Evolutionary conservation across 2,329 filamentous ascomycete species (phyloP).

Genomic region (Aspergillus phoenicis): DNA sequence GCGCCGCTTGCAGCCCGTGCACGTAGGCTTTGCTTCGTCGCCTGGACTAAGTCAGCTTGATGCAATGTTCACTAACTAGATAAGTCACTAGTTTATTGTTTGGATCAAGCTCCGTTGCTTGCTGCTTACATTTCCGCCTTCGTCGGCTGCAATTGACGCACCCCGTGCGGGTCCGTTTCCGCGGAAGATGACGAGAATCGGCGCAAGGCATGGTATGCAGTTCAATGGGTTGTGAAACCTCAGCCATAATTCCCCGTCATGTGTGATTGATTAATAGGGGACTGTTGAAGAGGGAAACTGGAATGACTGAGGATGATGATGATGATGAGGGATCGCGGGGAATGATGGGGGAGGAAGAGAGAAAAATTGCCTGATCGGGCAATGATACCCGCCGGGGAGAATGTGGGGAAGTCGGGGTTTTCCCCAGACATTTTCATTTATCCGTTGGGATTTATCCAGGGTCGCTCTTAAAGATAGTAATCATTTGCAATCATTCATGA

Average conservation of each 20-base stretch:
- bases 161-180: constrained; percentile 34
- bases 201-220: constrained; percentile 3
- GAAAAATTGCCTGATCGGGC: constrained; percentile 20
- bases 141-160: constrained; percentile 38
- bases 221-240: background rate
- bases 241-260: background rate
- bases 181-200: constrained; percentile 10
- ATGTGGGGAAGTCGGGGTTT: constrained; percentile 9
- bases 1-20: constrained; percentile 34
- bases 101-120: too few species aligned
- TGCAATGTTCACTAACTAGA: too few species aligned
- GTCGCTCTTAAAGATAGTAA: too few species aligned
- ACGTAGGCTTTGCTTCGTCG: constrained; percentile 35
- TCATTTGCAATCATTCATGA: too few species aligned
- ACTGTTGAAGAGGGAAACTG: background rate
- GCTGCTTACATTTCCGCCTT: constrained; percentile 33
- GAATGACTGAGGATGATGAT: background rate
- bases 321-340: constrained; percentile 1
- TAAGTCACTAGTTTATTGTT: too few species aligned
- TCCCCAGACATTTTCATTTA: background rate
- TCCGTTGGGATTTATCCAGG: too few species aligned
- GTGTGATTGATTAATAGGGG: background rate
- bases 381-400: constrained; percentile 22
- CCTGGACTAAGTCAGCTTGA: constrained; percentile 17
- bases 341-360: constrained; percentile 4